phyloP scores from a whole-genome alignment of 2,329 filamentous ascomycete species.

The Alternaria arbusti region DNA sequence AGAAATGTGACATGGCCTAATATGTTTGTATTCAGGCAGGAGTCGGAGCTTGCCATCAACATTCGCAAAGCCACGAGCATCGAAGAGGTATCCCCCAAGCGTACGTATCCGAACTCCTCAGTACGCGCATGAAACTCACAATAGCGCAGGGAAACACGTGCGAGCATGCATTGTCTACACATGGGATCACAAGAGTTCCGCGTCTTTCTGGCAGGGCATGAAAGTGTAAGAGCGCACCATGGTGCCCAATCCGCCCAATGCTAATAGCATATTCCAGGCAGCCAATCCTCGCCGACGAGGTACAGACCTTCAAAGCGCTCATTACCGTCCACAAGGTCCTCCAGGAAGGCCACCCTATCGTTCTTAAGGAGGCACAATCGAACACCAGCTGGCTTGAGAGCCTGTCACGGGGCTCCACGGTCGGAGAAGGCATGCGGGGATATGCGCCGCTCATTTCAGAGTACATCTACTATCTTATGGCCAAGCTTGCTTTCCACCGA shows the following conservation, averaged over 20 bases:
- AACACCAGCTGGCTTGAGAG: slow-evolving; percentile 93
- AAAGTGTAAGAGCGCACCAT: slow-evolving; percentile 74
- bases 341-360: slow-evolving; percentile 91
- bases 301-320: slow-evolving; percentile 98
- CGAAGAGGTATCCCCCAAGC: slow-evolving; percentile 71
- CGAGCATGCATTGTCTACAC: slow-evolving; percentile 98
- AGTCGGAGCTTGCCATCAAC: slow-evolving; percentile 69
- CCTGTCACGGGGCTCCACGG: slow-evolving; percentile 79
- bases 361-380: slow-evolving; percentile 84
- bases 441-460: slow-evolving; percentile 93
- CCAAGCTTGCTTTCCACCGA: slow-evolving; percentile 95
- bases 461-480: slow-evolving; percentile 94
- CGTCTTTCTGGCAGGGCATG: slow-evolving; percentile 96
- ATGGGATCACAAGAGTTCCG: slow-evolving; percentile 97
- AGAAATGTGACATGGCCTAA: not conserved
- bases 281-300: slow-evolving; percentile 96
- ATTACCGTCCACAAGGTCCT: slow-evolving; percentile 98
- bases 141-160: slow-evolving; percentile 79
- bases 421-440: slow-evolving; percentile 79
- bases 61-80: slow-evolving; percentile 72
- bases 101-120: slow-evolving; percentile 49
- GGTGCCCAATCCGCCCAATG: not conserved
- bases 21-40: slow-evolving; percentile 54
- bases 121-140: slow-evolving; percentile 36
- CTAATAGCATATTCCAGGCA: slow-evolving; percentile 64